Evolutionary conservation across 1,284 basidiomycete genomes (phyloP).

Genomic region (Cryptococcus deneoformans): DNA sequence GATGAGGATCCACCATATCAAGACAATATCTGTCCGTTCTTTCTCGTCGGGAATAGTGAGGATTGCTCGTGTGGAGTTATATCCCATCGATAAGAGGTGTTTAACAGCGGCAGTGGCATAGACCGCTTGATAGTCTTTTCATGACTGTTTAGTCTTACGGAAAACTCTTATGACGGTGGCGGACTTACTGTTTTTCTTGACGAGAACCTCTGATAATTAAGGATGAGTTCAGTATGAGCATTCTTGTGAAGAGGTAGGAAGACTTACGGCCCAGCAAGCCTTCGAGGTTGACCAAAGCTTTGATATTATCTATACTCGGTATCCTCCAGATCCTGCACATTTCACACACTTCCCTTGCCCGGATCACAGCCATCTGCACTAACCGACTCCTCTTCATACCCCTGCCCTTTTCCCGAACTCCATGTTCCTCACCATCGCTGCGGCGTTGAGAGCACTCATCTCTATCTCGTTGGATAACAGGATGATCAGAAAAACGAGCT

Average conservation of each 20-base stretch:
- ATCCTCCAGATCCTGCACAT: constrained; percentile 76
- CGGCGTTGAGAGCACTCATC: constrained; percentile 49
- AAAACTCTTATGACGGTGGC: neutral
- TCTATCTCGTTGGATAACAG: constrained; percentile 72
- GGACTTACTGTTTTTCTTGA: constrained; percentile 9
- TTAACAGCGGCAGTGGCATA: constrained; percentile 20
- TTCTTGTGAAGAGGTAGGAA: no score
- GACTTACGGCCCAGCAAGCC: constrained; percentile 39
- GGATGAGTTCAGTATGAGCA: neutral
- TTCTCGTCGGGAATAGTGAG: constrained; percentile 18
- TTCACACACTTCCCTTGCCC: constrained; percentile 79
- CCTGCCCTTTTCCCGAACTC: neutral
- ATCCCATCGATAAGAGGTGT: constrained; percentile 20
- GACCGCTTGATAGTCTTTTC: constrained; percentile 23
- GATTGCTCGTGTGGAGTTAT: constrained; percentile 12
- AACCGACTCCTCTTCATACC: constrained; percentile 59
- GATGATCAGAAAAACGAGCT: constrained; percentile 81
- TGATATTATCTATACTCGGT: constrained; percentile 71
- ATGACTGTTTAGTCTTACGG: neutral
- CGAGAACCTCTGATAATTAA: constrained; percentile 4
- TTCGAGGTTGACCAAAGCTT: constrained; percentile 39
- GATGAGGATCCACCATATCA: constrained; percentile 74
- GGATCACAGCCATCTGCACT: constrained; percentile 70
- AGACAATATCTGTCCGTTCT: constrained; percentile 41
- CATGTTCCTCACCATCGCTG: constrained; percentile 13